Evolutionary conservation across 1,284 basidiomycete genomes (phyloP).

Genomic region (Cerioporus squamosus): DNA sequence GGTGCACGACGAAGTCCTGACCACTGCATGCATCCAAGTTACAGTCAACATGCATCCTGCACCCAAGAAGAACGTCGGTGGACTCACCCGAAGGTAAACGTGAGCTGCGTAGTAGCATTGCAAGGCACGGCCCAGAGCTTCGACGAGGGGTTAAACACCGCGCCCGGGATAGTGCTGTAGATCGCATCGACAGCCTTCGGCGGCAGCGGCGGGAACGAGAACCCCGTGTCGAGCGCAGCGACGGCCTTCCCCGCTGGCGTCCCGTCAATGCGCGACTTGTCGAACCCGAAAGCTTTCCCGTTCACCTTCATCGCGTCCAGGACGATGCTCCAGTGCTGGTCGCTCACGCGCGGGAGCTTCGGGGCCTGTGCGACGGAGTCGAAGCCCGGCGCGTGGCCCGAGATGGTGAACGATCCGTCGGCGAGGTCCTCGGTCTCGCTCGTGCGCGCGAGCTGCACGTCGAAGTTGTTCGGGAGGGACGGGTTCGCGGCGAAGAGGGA

Average conservation of each 20-base stretch:
- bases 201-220: conserved; percentile 34
- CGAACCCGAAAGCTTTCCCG: conserved; percentile 31
- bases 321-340: conserved; percentile 40
- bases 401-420: conserved; percentile 35
- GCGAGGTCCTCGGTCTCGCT: conserved; percentile 27
- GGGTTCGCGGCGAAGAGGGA: conserved; percentile 12
- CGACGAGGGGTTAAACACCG: conserved; percentile 22
- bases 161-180: conserved; percentile 32
- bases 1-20: conserved; percentile 5
- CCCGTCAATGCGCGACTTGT: conserved; percentile 25
- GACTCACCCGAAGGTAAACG: conserved; percentile 33
- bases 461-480: conserved; percentile 32
- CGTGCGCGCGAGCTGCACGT: conserved; percentile 32
- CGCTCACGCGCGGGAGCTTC: conserved; percentile 45
- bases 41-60: neutral
- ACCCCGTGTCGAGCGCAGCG: conserved; percentile 36
- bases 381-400: conserved; percentile 27
- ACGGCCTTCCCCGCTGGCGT: conserved; percentile 31
- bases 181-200: conserved; percentile 31
- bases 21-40: neutral
- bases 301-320: conserved; percentile 34
- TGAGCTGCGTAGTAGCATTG: conserved; percentile 24
- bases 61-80: too few species aligned
- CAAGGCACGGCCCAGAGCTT: conserved; percentile 33
- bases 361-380: conserved; percentile 25